Evolutionary conservation across 2,329 filamentous ascomycete genomes (phyloP), one percentile per base, ranked within the genome.

Genomic region (Cladosporium sp.): DNA sequence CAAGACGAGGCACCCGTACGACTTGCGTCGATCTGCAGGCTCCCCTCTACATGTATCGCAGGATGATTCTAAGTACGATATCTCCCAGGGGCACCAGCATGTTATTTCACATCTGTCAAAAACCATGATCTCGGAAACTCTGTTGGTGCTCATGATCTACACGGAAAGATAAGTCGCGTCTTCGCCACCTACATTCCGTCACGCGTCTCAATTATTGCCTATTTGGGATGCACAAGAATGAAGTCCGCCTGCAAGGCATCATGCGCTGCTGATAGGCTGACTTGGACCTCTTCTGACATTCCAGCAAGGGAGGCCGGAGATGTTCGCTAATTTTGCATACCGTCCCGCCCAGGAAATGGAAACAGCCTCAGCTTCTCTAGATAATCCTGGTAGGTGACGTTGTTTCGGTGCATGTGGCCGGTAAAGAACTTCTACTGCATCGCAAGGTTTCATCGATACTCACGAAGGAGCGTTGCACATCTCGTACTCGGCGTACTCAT

Each of bases 241-340:
- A 40, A 37, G 32, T 20, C 17, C 52, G 10, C 25, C 56, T 59
- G 62, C 62, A 66, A 64, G 63, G 58, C 51, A 48, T 51, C 34
- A 32, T 49, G 50, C 19, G 40, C 36, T 44, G 32, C 15, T 58
- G 39, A 37, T 54, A 50, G 37, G 55, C 7, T 57, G 36, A 57
- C 59, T 17, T 55, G 36, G 56, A 58, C 56, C 58, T 19, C 35
- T 24, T 25, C 39, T n/a, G 48, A 42, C 52, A 44, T 58, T 61
- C 56, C 61, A 58, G 66, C 61, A 69, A 69, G 68, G 67, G 63
- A 61, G 57, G 47, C 37, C 61, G 62, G 64, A 65, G 58, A 61
- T 60, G 61, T 60, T 66, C 65, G 66, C 62, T 61, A 54, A 65
- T 65, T 64, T 66, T 58, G 67, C 66, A 68, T 60, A 64, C 67